Base-by-base conservation (phyloP, 1,284 basidiomycete genomes). In the Heterobasidion parviporum region DNA sequence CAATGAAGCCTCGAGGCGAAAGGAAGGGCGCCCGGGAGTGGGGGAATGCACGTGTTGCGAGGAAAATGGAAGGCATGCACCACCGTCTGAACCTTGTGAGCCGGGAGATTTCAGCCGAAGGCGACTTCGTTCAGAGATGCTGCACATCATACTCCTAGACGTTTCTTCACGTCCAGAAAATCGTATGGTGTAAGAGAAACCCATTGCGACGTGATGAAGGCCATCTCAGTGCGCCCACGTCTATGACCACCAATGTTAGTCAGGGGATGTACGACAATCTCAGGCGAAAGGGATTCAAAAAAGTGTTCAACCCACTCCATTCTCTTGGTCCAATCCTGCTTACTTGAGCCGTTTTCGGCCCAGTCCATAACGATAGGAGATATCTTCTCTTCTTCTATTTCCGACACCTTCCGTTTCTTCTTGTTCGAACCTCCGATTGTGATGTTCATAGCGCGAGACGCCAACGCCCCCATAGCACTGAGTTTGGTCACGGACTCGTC, bases 401-500 rank as follows among this genome's bases (percentile, higher is more conserved):
- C 26, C 26, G 48, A 50, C 36, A 10, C 26, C 18, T 34, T 32
- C 43, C 8, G 18, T 41, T 50, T 45, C 18, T 41, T 35, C 32
- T 44, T 50, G 20, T 34, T 51, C 16, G 18, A 26, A 14, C 20
- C 46, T 8, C 15, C 32, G 6, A n/a, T 14, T 12, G 33, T 15
- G 32, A 32, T 48, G 16, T 38, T 20, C n/a, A 45, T 26, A 8
- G 26, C 41, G 14, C 38, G 41, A 8, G 38, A n/a, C 41, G 26
- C 20, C 41, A 41, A 6, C 15, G 33, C 36, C n/a, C 26, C 44
- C 44, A 54, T 47, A 52, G 35, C 35, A 20, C 46, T 35, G 56
- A 83, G 70, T 61, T 74, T 70, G 56, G 75, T 72, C 45, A 84
- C 68, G 61, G 80, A 63, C 18, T 74, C 74, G 60, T 75, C 72